These are phyloP conservation scores for Termitomyces sp. DNA, from an alignment of 768 basidiomycete species.

Conservation along the genomic window DNA sequence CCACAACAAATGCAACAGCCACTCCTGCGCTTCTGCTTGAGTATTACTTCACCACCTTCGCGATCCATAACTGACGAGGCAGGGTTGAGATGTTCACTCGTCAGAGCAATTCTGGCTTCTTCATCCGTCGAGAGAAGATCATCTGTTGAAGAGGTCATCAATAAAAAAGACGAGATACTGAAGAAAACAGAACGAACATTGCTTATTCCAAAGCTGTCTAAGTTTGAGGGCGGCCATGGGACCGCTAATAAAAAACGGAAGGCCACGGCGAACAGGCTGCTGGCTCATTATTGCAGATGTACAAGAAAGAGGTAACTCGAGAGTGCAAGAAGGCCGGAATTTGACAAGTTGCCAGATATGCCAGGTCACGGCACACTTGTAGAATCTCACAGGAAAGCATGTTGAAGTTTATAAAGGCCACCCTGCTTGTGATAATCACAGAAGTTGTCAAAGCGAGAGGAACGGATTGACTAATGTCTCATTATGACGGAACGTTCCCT, in stretches of 20 bases:
- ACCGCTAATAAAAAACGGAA: conserved; percentile 37
- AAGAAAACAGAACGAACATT: conserved; percentile 27
- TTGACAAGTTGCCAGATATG: too few species aligned
- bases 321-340: background rate
- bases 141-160: conserved; percentile 24
- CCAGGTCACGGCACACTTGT: too few species aligned
- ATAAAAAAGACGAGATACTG: background rate
- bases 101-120: conserved; percentile 30
- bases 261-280: conserved; percentile 9
- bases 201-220: conserved; percentile 39
- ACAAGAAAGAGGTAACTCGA: background rate
- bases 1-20: conserved; percentile 49
- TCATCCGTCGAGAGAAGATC: conserved; percentile 36
- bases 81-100: conserved; percentile 9
- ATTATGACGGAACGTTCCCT: too few species aligned
- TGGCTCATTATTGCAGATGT: conserved; percentile 11
- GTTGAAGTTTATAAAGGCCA: too few species aligned
- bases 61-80: conserved; percentile 13
- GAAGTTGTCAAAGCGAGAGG: too few species aligned
- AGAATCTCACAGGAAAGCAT: too few species aligned
- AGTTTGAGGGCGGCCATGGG: conserved; percentile 45
- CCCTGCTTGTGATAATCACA: too few species aligned
- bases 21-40: conserved; percentile 24
- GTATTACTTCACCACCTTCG: conserved; percentile 23
- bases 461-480: too few species aligned